A percentile compares a stretch with the other conserved stretches of the same genome.
These are phyloP conservation scores for Gloeostereum incarnatum DNA, from an alignment of 768 basidiomycete genomes.

Conservation along the genomic window DNA sequence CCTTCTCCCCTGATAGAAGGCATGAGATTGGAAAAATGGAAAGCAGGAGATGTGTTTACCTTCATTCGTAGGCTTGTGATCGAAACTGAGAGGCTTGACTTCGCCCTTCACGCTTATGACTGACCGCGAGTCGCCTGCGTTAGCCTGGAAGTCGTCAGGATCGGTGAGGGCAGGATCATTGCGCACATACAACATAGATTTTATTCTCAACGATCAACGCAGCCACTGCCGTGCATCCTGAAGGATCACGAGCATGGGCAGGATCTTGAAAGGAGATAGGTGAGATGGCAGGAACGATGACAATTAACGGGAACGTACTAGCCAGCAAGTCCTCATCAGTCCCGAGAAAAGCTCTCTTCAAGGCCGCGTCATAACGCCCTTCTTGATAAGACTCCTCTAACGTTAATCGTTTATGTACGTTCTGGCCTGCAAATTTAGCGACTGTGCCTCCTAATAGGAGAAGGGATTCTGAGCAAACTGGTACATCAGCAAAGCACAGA, in stretches of 20 bases:
- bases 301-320: constrained; percentile 34
- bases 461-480: constrained; percentile 4
- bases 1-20: constrained; percentile 56
- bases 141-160: constrained; percentile 58
- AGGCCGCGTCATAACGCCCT: constrained; percentile 61
- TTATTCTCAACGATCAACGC: constrained; percentile 77
- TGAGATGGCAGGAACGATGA: constrained; percentile 7
- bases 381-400: constrained; percentile 64
- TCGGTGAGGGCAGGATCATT: constrained; percentile 2
- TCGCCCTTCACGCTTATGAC: constrained; percentile 81
- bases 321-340: constrained; percentile 92
- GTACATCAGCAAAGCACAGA: constrained; percentile 1
- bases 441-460: constrained; percentile 57
- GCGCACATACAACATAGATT: constrained; percentile 64
- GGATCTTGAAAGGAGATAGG: constrained; percentile 46
- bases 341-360: constrained; percentile 86
- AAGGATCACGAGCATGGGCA: constrained; percentile 81
- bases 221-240: constrained; percentile 93
- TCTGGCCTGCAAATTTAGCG: constrained; percentile 79
- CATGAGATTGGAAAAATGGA: constrained; percentile 6
- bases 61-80: constrained; percentile 91
- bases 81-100: constrained; percentile 83
- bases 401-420: constrained; percentile 71
- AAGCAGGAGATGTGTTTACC: constrained; percentile 32
- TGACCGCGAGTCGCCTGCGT: constrained; percentile 93